Conservation (phyloP, 2,329 filamentous ascomycete species). For the Lasiodiplodia sp. region DNA sequence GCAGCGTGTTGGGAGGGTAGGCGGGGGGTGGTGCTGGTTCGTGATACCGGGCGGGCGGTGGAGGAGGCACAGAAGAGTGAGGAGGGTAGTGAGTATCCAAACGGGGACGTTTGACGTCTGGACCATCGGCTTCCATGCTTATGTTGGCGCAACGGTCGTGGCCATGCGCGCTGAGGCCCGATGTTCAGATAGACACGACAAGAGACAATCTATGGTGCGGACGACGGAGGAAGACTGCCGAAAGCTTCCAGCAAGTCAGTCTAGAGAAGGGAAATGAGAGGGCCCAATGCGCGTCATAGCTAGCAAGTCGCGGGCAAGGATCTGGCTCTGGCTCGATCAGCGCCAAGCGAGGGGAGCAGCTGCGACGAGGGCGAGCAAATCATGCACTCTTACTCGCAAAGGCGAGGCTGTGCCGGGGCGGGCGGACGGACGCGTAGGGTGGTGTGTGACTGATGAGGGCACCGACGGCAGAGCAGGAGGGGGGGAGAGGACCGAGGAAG, state of each 20-base stretch:
- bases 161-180: conserved; percentile 31
- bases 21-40: conserved; percentile 22
- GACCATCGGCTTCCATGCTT: conserved; percentile 32
- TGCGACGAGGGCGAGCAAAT: conserved; percentile 28
- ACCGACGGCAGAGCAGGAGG: neutral
- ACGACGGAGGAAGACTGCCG: conserved; percentile 29
- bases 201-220: conserved; percentile 29
- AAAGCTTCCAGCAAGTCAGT: conserved; percentile 32
- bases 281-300: conserved; percentile 32
- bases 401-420: conserved; percentile 24
- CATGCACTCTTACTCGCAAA: conserved; percentile 28
- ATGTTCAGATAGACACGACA: conserved; percentile 30
- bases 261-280: conserved; percentile 30
- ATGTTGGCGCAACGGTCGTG: conserved; percentile 31
- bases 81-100: conserved; percentile 30
- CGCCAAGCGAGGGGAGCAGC: conserved; percentile 31
- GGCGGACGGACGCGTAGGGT: conserved; percentile 24
- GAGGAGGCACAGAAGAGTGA: conserved; percentile 28
- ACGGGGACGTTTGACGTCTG: conserved; percentile 31
- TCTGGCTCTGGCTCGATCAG: conserved; percentile 28
- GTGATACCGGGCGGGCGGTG: conserved; percentile 24
- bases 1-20: conserved; percentile 29
- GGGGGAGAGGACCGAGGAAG: conserved; percentile 31
- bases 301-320: conserved; percentile 30
- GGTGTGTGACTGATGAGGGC: conserved; percentile 18